Percentiles rank a stretch among this genome's conserved stretches.
These are phyloP conservation scores for Saccharomyces pastorianus DNA, from an alignment of 1,139 yeast species.

Conservation along the genomic window DNA sequence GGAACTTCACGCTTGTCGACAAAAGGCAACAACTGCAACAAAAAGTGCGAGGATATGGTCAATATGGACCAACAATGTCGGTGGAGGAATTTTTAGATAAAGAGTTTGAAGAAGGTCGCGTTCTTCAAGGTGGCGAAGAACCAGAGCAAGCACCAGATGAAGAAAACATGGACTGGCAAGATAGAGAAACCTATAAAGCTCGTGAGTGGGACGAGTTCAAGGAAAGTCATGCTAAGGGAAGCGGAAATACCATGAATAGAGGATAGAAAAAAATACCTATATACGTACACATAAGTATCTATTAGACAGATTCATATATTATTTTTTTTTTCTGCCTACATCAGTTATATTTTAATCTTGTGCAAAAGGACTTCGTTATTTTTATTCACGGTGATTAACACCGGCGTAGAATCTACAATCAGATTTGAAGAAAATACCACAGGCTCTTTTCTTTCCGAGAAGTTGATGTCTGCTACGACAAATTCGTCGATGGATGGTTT, in stretches of 20 bases:
- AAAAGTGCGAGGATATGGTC: slow-evolving; percentile 87
- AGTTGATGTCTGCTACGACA: neutral
- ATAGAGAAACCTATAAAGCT: slow-evolving; percentile 52
- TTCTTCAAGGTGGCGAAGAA: slow-evolving; percentile 48
- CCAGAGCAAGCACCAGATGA: slow-evolving; percentile 41
- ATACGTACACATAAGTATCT: neutral
- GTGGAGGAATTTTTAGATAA: slow-evolving; percentile 86
- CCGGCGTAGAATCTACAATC: neutral
- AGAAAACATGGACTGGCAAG: slow-evolving; percentile 42
- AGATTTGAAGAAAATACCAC: neutral
- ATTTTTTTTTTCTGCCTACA: neutral
- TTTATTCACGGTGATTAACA: neutral
- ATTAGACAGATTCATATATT: neutral
- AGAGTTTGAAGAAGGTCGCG: slow-evolving; percentile 78
- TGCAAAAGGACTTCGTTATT: neutral
- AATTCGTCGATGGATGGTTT: neutral
- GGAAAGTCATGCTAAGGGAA: slow-evolving; percentile 77
- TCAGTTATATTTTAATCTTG: neutral
- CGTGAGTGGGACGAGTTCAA: slow-evolving; percentile 91
- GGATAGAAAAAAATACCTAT: slow-evolving; percentile 41
- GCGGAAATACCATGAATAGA: slow-evolving; percentile 81
- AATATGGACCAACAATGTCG: slow-evolving; percentile 86
- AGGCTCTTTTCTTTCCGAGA: neutral
- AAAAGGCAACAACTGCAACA: slow-evolving; percentile 48
- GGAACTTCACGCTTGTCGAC: slow-evolving; percentile 76